Percentiles rank a stretch among this genome's conserved stretches.
Conservation (phyloP, 345 rosid species). For the Rhizophora apiculata region DNA sequence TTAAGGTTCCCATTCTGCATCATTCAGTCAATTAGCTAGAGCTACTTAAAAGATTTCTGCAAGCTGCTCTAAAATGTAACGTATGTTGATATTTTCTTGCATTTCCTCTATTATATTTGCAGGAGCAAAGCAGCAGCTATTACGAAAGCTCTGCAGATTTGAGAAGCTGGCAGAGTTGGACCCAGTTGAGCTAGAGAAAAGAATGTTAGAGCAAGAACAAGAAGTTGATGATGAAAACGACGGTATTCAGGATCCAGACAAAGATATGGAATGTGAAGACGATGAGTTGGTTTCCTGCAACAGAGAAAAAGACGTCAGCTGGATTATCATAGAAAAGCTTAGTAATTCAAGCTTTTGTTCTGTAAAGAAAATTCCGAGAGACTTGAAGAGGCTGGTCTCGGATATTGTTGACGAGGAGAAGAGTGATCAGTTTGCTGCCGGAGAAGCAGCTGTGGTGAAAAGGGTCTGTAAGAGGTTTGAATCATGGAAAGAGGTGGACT, state of each 20-base stretch:
- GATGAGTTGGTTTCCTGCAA: slow-evolving; percentile 21
- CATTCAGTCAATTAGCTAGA: too few relatives aligned
- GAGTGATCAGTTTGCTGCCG: slow-evolving; percentile 12
- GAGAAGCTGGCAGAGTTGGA: slow-evolving; percentile 76
- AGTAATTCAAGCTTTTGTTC: slow-evolving; percentile 26
- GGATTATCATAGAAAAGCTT: slow-evolving; percentile 23
- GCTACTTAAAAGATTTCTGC: background rate
- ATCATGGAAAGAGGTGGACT: slow-evolving; percentile 75
- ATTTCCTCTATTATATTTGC: slow-evolving; percentile 11
- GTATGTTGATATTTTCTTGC: background rate
- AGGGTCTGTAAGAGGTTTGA: slow-evolving; percentile 61
- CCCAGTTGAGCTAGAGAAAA: slow-evolving; percentile 75
- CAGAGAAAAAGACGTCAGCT: slow-evolving; percentile 29
- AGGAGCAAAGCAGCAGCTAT: slow-evolving; percentile 77
- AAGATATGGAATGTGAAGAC: slow-evolving; percentile 27
- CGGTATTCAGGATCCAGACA: slow-evolving; percentile 3
- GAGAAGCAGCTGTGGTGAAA: slow-evolving; percentile 31
- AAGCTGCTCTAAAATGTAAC: background rate
- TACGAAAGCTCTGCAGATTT: slow-evolving; percentile 70
- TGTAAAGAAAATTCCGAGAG: slow-evolving; percentile 38
- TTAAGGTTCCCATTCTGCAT: too few relatives aligned
- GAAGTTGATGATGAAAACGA: slow-evolving; percentile 33
- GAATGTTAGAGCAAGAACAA: slow-evolving; percentile 47
- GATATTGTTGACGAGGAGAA: slow-evolving; percentile 69
- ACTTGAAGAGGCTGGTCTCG: slow-evolving; percentile 48